These are phyloP conservation scores for Cicer chorassanicum DNA, from an alignment of 306 rosid species.

Conservation along the genomic window DNA sequence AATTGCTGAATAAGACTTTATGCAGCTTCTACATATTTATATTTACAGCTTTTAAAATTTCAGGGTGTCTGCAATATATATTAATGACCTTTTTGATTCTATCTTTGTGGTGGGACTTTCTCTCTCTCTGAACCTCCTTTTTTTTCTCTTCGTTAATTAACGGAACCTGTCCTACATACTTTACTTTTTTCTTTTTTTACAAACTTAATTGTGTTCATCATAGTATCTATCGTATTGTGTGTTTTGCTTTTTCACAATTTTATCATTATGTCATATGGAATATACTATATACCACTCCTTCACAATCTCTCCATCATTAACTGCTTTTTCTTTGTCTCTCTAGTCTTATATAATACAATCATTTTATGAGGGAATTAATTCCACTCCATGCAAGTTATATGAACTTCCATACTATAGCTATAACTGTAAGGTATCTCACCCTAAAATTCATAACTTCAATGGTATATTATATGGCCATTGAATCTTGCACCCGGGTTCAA, in stretches of 20 bases:
- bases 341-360: neutral
- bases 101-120: constrained; percentile 20
- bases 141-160: constrained; percentile 44
- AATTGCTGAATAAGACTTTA: neutral
- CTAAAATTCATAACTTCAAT: neutral
- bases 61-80: constrained; percentile 49
- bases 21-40: too few relatives aligned
- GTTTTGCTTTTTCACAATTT: constrained; percentile 15
- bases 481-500: neutral
- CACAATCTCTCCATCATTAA: constrained; percentile 38
- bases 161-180: constrained; percentile 25
- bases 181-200: neutral
- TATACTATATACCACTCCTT: neutral
- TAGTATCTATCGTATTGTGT: constrained; percentile 31
- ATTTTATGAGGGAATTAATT: neutral
- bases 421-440: neutral
- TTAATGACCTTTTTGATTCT: constrained; percentile 55
- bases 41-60: too few relatives aligned
- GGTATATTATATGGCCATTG: too few relatives aligned
- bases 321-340: neutral
- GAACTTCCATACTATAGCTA: too few relatives aligned
- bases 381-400: neutral
- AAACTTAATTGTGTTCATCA: constrained; percentile 5
- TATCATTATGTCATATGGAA: neutral
- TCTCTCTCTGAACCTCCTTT: constrained; percentile 46